These are phyloP conservation scores for Erucastrum elatum DNA, from an alignment of 345 rosid species.

Conservation along the genomic window DNA sequence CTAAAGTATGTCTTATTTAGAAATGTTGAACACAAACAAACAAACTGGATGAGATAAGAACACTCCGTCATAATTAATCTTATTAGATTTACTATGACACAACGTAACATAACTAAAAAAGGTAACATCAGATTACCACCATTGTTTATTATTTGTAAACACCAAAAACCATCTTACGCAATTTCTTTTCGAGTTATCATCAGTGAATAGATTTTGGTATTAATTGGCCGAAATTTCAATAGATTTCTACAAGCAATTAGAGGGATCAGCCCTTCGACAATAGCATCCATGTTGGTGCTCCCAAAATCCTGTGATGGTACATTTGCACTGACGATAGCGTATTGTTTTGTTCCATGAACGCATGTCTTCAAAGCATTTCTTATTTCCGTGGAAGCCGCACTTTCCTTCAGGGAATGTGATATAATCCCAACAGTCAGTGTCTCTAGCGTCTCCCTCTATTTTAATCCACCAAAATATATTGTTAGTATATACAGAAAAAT, in stretches of 20 bases:
- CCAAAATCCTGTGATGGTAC: neutral
- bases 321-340: neutral
- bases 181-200: neutral
- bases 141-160: neutral
- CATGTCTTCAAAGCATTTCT: slow-evolving; percentile 21
- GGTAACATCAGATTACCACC: neutral
- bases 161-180: neutral
- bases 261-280: slow-evolving; percentile 12
- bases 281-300: neutral
- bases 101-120: neutral
- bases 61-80: neutral
- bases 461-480: neutral
- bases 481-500: neutral
- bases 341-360: neutral
- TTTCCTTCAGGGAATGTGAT: neutral
- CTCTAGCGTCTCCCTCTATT: slow-evolving; percentile 8
- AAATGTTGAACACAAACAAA: neutral
- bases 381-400: neutral
- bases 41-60: neutral
- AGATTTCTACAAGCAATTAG: neutral
- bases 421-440: neutral
- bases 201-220: neutral
- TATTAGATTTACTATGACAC: neutral
- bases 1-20: neutral
- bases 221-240: neutral